Percentiles rank a stretch among this genome's conserved stretches.
These are phyloP conservation scores for Clathrospora elynae DNA, from an alignment of 2,329 filamentous ascomycete species.

Conservation along the genomic window DNA sequence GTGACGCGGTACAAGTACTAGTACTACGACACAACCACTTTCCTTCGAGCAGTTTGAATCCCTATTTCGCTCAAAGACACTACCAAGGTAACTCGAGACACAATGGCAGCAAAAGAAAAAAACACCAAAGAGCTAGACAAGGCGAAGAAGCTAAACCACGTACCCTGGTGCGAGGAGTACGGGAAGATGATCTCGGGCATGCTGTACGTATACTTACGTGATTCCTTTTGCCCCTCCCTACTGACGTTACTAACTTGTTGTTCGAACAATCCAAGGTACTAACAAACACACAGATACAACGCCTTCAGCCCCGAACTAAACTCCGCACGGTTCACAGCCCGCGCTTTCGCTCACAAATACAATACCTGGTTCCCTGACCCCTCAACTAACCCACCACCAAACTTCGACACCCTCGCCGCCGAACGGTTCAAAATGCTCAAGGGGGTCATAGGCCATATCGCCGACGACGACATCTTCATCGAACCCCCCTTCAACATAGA, in stretches of 20 bases:
- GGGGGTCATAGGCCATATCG: constrained; percentile 39
- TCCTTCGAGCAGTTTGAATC: too few relatives aligned
- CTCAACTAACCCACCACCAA: constrained; percentile 16
- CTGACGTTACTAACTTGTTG: too few relatives aligned
- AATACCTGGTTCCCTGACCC: constrained; percentile 54
- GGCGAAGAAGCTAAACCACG: constrained; percentile 57
- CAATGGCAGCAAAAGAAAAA: constrained; percentile 52
- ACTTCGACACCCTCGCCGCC: constrained; percentile 34
- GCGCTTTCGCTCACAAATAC: constrained; percentile 63
- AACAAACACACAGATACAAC: constrained; percentile 54
- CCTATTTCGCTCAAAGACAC: not conserved
- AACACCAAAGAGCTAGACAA: constrained; percentile 52
- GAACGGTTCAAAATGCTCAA: constrained; percentile 35
- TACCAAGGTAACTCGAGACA: not conserved
- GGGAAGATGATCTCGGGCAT: constrained; percentile 69
- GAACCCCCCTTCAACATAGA: constrained; percentile 68
- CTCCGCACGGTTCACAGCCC: constrained; percentile 59
- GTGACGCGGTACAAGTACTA: constrained; percentile 1
- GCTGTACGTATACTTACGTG: constrained; percentile 57
- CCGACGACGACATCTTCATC: constrained; percentile 53
- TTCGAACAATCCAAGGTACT: not conserved
- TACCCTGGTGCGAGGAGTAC: constrained; percentile 65
- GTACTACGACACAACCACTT: too few relatives aligned
- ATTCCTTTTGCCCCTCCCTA: too few relatives aligned
- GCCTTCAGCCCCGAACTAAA: constrained; percentile 56